Conservation (phyloP, 257 asterid genomes). For the Mentha longifolia region DNA sequence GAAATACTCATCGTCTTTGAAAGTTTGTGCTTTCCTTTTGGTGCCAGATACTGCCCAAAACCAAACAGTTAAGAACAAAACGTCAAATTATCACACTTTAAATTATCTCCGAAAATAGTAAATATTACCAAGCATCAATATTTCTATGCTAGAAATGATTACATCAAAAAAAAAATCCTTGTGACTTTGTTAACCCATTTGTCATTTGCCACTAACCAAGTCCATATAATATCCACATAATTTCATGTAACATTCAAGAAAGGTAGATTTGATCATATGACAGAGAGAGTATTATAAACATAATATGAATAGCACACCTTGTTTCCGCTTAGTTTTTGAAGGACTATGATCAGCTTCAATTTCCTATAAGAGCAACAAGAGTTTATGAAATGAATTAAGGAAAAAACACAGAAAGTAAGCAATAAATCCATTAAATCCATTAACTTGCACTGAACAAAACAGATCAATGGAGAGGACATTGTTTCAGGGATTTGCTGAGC, state of each 20-base stretch:
- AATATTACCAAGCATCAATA: constrained; percentile 2
- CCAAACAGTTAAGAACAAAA: constrained; percentile 15
- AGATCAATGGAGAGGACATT: background rate
- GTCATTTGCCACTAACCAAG: background rate
- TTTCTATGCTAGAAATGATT: background rate
- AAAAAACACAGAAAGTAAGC: constrained; percentile 18
- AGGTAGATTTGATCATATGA: constrained; percentile 11
- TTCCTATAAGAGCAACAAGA: constrained; percentile 53
- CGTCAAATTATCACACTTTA: constrained; percentile 9
- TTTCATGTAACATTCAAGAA: background rate
- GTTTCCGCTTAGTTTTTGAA: constrained; percentile 51
- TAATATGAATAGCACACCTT: constrained; percentile 44
- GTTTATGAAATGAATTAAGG: constrained; percentile 16
- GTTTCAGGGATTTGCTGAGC: constrained; percentile 4
- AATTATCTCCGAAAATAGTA: constrained; percentile 16
- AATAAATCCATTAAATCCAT: constrained; percentile 19
- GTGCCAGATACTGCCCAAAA: constrained; percentile 64
- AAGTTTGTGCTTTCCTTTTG: constrained; percentile 78
- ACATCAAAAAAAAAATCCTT: background rate
- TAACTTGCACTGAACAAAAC: background rate
- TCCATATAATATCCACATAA: constrained; percentile 3
- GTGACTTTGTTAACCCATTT: background rate
- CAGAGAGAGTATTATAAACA: constrained; percentile 2
- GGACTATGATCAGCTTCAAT: constrained; percentile 47
- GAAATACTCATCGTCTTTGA: constrained; percentile 89